Evolutionary conservation across 257 asterid genomes (phyloP), one percentile per base, ranked within the genome.

Genomic region (Anisodus acutangulus): DNA sequence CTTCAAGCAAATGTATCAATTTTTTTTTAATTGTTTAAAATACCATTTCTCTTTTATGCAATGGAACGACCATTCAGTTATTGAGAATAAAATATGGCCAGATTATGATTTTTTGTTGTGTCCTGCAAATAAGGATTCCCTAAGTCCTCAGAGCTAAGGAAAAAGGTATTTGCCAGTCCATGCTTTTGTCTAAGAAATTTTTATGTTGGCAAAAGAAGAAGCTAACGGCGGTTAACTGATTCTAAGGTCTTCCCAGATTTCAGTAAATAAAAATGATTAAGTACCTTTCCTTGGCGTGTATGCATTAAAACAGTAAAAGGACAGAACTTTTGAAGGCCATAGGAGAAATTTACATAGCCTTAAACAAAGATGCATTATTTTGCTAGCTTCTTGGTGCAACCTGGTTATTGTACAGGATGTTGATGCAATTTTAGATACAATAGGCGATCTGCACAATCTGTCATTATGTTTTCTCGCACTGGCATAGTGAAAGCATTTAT

Each of bases 41-140:
- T 67, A 67, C 76, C 49, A 67, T 13, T 67, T n/a, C 76, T 66
- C 47, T 37, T 67, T 67, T 35, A 67, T 67, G 76, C 76, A 67
- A 67, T 17, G 49, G 8, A 37, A 67, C 76, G n/a, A 6, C 11
- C 76, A 67, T 37, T 67, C 49, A 37, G 41, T 67, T 13, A 37
- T 67, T 12, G 51, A 37, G 45, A 67, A 66, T 66, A n/a, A 39
- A 67, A 67, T 67, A 67, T 22, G 7, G 22, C 51, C 22, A 37
- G 49, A 67, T 13, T 39, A 67, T 67, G 76, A 67, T 35, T 67
- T 37, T 39, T 31, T 31, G 35, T 13, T 5, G 45, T 67, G 76
- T 67, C 3, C 45, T 12, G 76, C 47, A 67, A 59, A 37, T 37
- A 67, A 7, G 51, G 76, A 37, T 37, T 67, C 76, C 76, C 51